phyloP scores from a whole-genome alignment of 1,284 basidiomycete genomes.

The Trametes versicolor region DNA sequence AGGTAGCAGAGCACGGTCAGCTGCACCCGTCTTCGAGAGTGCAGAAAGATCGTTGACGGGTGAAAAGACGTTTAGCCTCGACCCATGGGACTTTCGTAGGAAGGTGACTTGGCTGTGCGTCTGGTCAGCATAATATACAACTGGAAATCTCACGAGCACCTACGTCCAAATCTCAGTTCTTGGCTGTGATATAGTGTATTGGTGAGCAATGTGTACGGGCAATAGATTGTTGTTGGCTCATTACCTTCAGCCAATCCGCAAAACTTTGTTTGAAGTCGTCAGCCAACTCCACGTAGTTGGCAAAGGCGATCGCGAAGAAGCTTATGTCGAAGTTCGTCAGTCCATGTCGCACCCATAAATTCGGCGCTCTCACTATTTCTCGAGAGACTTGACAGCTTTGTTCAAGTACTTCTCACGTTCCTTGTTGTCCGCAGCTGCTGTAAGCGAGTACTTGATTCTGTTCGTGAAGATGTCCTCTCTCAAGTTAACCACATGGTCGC shows the following conservation, averaged over 20 bases:
- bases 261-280: conserved; percentile 79
- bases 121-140: neutral
- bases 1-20: conserved; percentile 62
- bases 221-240: too few species aligned
- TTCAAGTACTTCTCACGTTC: conserved; percentile 65
- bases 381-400: conserved; percentile 75
- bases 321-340: conserved; percentile 51
- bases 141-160: conserved; percentile 41
- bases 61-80: conserved; percentile 86
- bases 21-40: conserved; percentile 73
- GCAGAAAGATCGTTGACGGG: conserved; percentile 89
- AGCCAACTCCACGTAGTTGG: conserved; percentile 87
- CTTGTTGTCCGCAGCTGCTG: conserved; percentile 70
- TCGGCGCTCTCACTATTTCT: conserved; percentile 72
- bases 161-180: conserved; percentile 96
- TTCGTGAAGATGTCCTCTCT: conserved; percentile 89
- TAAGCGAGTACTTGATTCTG: conserved; percentile 87
- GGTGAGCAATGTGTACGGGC: too few species aligned
- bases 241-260: conserved; percentile 86
- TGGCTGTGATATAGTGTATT: conserved; percentile 52
- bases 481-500: conserved; percentile 90
- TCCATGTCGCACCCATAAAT: neutral
- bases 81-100: conserved; percentile 81
- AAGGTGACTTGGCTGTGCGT: conserved; percentile 81
- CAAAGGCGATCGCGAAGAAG: conserved; percentile 96